A percentile compares a stretch with the other conserved stretches of the same genome.
These are phyloP conservation scores for Tolypocladium paradoxum DNA, from an alignment of 2,329 filamentous ascomycete species.

Conservation along the genomic window DNA sequence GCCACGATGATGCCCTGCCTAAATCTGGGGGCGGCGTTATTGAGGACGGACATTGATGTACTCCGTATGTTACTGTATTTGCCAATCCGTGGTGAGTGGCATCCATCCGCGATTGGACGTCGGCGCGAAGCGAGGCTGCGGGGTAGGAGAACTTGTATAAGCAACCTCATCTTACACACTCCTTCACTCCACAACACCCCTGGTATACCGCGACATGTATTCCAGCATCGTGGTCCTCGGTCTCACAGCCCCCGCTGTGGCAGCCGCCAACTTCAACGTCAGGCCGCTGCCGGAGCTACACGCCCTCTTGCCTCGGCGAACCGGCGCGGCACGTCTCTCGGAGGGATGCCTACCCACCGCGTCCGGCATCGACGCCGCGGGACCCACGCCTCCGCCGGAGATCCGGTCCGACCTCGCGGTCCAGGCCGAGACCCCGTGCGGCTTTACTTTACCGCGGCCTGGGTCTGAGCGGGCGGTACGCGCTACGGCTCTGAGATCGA, in stretches of 20 bases:
- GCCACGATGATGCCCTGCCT: too few relatives aligned
- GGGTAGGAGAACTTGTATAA: too few relatives aligned
- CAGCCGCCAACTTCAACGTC: not conserved
- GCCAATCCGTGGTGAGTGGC: too few relatives aligned
- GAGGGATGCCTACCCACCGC: not conserved
- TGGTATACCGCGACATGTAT: not conserved
- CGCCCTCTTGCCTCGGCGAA: not conserved
- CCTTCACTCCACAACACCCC: not conserved
- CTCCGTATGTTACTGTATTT: too few relatives aligned
- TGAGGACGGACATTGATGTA: too few relatives aligned
- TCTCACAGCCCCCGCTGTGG: not conserved
- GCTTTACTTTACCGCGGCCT: not conserved
- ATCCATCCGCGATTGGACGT: not conserved
- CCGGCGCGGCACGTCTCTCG: not conserved
- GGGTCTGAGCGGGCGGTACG: not conserved
- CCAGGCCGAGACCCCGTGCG: not conserved
- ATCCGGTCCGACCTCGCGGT: not conserved
- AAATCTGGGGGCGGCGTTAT: too few relatives aligned
- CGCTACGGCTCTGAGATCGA: not conserved
- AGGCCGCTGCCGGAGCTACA: not conserved
- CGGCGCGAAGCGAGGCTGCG: not conserved
- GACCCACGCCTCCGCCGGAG: not conserved
- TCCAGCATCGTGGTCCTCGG: not conserved
- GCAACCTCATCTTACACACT: not conserved
- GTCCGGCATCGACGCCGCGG: not conserved